Percentiles rank a stretch among this genome's conserved stretches.
Conservation (phyloP, 306 rosid species). For the Hippophae gyantsensis region DNA sequence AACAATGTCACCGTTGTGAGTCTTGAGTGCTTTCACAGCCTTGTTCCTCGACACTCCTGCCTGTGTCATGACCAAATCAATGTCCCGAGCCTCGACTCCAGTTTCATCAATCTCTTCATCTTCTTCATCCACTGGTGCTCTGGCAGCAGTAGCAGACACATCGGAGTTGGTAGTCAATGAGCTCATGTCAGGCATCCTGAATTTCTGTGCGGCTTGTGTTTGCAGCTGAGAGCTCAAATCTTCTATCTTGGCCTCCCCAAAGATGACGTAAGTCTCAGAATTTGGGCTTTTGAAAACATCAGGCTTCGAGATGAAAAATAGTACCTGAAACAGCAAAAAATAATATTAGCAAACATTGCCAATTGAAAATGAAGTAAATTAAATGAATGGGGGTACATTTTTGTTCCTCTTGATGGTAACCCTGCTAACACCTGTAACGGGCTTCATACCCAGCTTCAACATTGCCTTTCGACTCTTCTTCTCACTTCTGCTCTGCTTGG, state of each 20-base stretch:
- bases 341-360: neutral
- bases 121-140: constrained; percentile 46
- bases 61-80: constrained; percentile 86
- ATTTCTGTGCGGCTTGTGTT: constrained; percentile 85
- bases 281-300: constrained; percentile 90
- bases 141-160: constrained; percentile 34
- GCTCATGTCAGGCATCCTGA: constrained; percentile 75
- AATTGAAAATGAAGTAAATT: neutral
- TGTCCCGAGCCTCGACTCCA: constrained; percentile 69
- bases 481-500: constrained; percentile 97
- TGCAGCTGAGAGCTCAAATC: constrained; percentile 86
- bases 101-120: constrained; percentile 68
- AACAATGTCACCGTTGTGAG: constrained; percentile 72
- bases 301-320: constrained; percentile 82
- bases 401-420: constrained; percentile 86
- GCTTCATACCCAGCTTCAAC: constrained; percentile 90
- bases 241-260: constrained; percentile 84
- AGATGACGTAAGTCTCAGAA: constrained; percentile 70
- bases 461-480: constrained; percentile 97
- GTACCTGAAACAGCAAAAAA: constrained; percentile 34
- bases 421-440: constrained; percentile 77
- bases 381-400: constrained; percentile 27
- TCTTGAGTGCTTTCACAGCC: constrained; percentile 88
- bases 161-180: constrained; percentile 53
- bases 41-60: constrained; percentile 80